Conservation (phyloP, 768 basidiomycete genomes). For the Lactifluus rugatus region DNA sequence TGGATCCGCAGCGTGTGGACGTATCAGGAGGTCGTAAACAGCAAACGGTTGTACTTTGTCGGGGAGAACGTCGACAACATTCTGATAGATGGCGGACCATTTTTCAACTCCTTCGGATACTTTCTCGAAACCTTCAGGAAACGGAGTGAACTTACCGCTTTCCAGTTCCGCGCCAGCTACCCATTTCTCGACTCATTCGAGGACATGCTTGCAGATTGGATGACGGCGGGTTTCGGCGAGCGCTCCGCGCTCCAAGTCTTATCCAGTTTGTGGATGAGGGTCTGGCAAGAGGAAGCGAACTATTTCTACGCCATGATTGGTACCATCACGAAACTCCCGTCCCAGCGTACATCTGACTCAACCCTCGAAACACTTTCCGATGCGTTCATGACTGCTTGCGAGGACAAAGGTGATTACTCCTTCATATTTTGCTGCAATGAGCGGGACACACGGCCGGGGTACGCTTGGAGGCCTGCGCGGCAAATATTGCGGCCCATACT, state of each 20-base stretch:
- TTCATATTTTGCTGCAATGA: slow-evolving; percentile 19
- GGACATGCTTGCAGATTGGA: slow-evolving; percentile 16
- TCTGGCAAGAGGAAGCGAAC: slow-evolving; percentile 8
- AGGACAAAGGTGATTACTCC: slow-evolving; percentile 22
- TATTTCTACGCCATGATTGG: slow-evolving; percentile 21
- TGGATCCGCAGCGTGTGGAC: slow-evolving; percentile 22
- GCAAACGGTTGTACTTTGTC: slow-evolving; percentile 8
- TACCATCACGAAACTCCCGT: slow-evolving; percentile 13
- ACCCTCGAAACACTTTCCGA: slow-evolving; percentile 17
- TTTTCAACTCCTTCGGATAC: slow-evolving; percentile 15
- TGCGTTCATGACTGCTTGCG: slow-evolving; percentile 17
- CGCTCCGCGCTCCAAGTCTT: slow-evolving; percentile 19
- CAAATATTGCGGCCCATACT: background rate
- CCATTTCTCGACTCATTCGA: slow-evolving; percentile 19
- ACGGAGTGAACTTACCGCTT: background rate
- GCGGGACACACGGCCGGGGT: background rate
- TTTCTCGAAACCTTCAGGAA: background rate
- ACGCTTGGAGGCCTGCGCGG: background rate
- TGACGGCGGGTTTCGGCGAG: slow-evolving; percentile 1
- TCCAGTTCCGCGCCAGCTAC: background rate
- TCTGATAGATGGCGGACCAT: background rate
- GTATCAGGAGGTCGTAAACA: slow-evolving; percentile 20
- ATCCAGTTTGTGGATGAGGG: slow-evolving; percentile 7
- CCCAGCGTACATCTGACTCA: slow-evolving; percentile 9
- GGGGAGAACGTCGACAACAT: background rate